Percentiles rank a stretch among this genome's conserved stretches.
Conservation (phyloP, 257 asterid genomes). For the Penstemon newberryi region DNA sequence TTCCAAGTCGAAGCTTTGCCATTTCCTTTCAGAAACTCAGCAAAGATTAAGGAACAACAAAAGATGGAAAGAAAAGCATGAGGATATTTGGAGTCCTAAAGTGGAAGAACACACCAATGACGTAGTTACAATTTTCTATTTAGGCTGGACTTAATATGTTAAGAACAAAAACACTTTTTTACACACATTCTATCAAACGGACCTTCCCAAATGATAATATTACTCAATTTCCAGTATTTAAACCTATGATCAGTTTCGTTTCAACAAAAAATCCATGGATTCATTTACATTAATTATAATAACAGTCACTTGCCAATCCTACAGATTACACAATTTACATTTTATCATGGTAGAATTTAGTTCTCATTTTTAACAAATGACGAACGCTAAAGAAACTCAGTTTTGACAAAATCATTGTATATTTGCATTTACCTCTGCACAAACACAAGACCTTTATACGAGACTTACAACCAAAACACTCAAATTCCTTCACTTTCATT, state of each 20-base stretch:
- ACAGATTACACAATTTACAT: too few relatives aligned
- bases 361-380: too few relatives aligned
- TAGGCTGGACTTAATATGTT: too few relatives aligned
- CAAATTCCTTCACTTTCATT: neutral
- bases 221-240: too few relatives aligned
- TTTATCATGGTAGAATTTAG: too few relatives aligned
- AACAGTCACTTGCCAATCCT: neutral
- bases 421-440: neutral
- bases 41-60: neutral
- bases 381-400: neutral
- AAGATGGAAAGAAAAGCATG: neutral
- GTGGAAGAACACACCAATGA: neutral
- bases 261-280: neutral
- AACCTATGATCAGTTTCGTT: too few relatives aligned
- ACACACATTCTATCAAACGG: too few relatives aligned
- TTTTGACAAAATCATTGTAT: neutral
- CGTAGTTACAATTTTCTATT: too few relatives aligned
- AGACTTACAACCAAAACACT: constrained; percentile 1
- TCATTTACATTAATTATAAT: neutral
- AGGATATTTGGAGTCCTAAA: neutral
- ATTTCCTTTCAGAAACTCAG: neutral
- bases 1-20: neutral
- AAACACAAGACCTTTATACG: neutral
- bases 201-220: too few relatives aligned
- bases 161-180: too few relatives aligned